Evolutionary conservation across 495 filamentous ascomycete genomes (phyloP).

Genomic region (Hypoxylon cercidicola): DNA sequence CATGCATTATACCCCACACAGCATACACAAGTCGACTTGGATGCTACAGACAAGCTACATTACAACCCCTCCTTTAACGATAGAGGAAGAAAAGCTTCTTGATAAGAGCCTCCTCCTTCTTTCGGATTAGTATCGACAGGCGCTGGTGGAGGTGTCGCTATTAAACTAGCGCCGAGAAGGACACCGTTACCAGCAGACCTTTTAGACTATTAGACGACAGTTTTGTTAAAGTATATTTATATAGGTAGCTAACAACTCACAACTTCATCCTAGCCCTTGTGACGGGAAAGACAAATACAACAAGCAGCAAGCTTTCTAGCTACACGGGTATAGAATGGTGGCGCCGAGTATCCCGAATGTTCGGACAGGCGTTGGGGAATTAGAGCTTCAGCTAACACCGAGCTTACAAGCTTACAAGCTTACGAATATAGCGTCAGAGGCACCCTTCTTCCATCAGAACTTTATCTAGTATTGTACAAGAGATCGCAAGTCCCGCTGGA

Average conservation of each 20-base stretch:
- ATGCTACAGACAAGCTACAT: constrained; percentile 3
- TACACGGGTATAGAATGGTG: neutral
- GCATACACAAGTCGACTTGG: neutral
- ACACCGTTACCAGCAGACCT: neutral
- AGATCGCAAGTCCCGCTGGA: neutral
- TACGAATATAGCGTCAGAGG: constrained; percentile 26
- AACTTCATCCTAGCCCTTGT: no score
- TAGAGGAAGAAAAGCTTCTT: neutral
- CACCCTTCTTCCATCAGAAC: constrained; percentile 21
- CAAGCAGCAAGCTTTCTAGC: neutral
- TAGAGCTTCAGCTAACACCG: neutral
- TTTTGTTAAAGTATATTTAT: no score
- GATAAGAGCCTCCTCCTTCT: constrained; percentile 35
- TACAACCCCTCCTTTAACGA: constrained; percentile 11
- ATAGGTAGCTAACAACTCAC: no score
- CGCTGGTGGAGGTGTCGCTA: neutral
- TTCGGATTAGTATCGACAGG: constrained; percentile 21
- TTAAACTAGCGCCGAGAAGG: neutral
- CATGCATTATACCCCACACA: constrained; percentile 15
- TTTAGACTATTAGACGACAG: no score
- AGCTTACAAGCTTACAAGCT: constrained; percentile 5
- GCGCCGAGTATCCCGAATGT: neutral
- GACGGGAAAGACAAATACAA: no score
- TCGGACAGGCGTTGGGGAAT: neutral
- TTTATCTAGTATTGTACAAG: constrained; percentile 24